phyloP scores from a whole-genome alignment of 176 grass and related monocot genomes.

The Avena atlantica region DNA sequence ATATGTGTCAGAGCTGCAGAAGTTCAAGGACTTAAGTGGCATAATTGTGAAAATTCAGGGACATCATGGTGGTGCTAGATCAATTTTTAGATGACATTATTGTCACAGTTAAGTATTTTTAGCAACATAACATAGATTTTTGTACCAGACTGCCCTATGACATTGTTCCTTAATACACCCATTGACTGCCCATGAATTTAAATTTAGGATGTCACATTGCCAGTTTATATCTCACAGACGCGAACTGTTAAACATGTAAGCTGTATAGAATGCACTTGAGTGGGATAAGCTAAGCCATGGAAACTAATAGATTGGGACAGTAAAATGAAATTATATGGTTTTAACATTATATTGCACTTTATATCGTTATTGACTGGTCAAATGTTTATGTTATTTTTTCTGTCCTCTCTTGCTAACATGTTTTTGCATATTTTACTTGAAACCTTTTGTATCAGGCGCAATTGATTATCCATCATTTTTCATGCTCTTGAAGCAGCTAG shows the following conservation, averaged over 20 bases:
- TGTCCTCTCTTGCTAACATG: slow-evolving; percentile 28
- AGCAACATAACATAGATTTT: neutral
- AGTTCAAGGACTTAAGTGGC: neutral
- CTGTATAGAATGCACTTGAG: slow-evolving; percentile 23
- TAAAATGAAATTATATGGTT: neutral
- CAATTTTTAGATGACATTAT: neutral
- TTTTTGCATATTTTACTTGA: slow-evolving; percentile 8
- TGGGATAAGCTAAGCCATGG: neutral
- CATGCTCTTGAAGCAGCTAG: slow-evolving; percentile 77
- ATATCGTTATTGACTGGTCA: slow-evolving; percentile 13
- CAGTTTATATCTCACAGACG: neutral
- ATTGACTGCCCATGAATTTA: neutral
- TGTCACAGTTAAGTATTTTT: slow-evolving; percentile 2
- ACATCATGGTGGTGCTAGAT: neutral
- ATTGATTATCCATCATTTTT: slow-evolving; percentile 74
- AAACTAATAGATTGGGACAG: slow-evolving; percentile 1
- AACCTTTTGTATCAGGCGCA: slow-evolving; percentile 61
- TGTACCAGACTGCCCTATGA: neutral
- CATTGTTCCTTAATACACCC: slow-evolving; percentile 3
- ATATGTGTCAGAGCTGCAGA: neutral
- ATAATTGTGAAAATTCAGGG: neutral
- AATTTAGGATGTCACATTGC: neutral
- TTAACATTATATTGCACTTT: slow-evolving; percentile 22
- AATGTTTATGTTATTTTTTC: slow-evolving; percentile 20
- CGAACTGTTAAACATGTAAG: slow-evolving; percentile 14